Base-by-base conservation (phyloP, 306 rosid species). In the Ochetophila trinervis region DNA sequence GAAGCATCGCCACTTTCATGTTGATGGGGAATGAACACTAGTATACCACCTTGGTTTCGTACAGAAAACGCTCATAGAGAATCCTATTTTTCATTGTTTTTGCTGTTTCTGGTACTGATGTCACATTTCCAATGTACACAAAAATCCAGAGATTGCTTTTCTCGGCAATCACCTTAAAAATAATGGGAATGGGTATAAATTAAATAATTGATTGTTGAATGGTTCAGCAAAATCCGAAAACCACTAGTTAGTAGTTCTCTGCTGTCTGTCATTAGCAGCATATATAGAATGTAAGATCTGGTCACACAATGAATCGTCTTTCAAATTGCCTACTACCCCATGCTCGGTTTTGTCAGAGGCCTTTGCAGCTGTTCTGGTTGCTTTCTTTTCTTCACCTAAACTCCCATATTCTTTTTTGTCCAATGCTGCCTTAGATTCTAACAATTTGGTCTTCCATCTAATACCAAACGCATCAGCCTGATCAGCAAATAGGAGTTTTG, bases 381-480 rank as follows among this genome's bases (percentile, higher is more conserved):
- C 36, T 15, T 47, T 53, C 67, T 72, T 62, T 47, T 63, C 69
- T 23, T 24, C 13, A 23, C 55, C 22, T 24, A 62, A 49, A 24
- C 48, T 78, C 52, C 70, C 80, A 6, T 54, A 63, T 60, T 79
- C 79, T 68, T 53, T 47, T 14, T 27, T 40, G 34, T 53, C 66
- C 57, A 35, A 14, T 65, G 73, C 57, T 35, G 58, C 75, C 50
- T 72, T 50, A 52, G 63, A 17, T 74, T 87, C 76, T 4, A 66
- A 68, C 70, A 73, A 72, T 50, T 84, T 72, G 45, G 79, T 78
- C 78, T 82, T 84, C 80, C 82, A 65, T 10, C 81, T 80, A 57
- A 80, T 54, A 67, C 87, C 84, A 36, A 77, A 75, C 2, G 85
- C 89, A 66, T 86, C 84, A 4, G 96, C 97, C 74, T 93, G 99